Conservation (phyloP, 345 rosid species). For the Luvunga scandens region DNA sequence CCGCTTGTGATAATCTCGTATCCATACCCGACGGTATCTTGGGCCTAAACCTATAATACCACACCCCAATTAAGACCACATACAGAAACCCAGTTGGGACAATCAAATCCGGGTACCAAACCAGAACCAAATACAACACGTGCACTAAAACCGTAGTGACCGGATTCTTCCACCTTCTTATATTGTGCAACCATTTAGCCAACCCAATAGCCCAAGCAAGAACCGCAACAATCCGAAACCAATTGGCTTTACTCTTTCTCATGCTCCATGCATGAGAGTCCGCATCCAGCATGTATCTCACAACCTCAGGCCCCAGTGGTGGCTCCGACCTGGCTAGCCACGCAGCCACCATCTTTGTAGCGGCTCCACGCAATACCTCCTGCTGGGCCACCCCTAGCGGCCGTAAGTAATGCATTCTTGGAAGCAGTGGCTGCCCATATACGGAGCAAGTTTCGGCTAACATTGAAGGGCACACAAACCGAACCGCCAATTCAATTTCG, state of each 20-base stretch:
- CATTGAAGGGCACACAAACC: conserved; percentile 79
- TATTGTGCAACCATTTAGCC: conserved; percentile 83
- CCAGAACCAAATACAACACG: conserved; percentile 75
- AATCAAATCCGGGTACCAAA: conserved; percentile 91
- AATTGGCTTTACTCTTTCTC: conserved; percentile 92
- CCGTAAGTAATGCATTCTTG: conserved; percentile 88
- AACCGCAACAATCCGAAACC: conserved; percentile 92
- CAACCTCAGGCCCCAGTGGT: conserved; percentile 81
- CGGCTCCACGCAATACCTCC: conserved; percentile 90
- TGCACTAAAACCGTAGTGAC: conserved; percentile 86
- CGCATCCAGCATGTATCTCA: conserved; percentile 88
- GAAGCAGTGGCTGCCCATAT: conserved; percentile 85
- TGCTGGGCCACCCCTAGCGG: conserved; percentile 95
- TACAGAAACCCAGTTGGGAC: conserved; percentile 90
- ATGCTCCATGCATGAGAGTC: conserved; percentile 98
- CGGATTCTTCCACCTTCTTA: conserved; percentile 82
- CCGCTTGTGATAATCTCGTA: conserved; percentile 78
- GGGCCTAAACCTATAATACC: conserved; percentile 91
- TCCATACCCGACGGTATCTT: conserved; percentile 96
- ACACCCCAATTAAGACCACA: conserved; percentile 74
- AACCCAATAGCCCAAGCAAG: conserved; percentile 92
- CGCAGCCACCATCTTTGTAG: conserved; percentile 78
- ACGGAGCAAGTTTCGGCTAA: conserved; percentile 73
- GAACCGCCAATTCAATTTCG: conserved; percentile 84
- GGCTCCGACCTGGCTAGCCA: conserved; percentile 93